phyloP scores from a whole-genome alignment of 1,139 yeast genomes.

The Groenewaldozyma sp. region DNA sequence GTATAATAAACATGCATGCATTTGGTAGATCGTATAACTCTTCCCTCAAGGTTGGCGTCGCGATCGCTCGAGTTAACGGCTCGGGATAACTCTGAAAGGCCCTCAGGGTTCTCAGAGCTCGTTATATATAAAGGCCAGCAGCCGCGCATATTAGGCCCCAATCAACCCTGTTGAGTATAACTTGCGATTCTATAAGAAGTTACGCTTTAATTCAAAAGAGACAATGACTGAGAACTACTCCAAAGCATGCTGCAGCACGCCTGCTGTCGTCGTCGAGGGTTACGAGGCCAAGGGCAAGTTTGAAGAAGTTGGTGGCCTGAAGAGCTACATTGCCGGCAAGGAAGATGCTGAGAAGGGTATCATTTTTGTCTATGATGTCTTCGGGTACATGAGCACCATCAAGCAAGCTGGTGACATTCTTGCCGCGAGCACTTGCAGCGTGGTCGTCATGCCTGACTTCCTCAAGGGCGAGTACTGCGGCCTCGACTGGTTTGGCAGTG shows the following conservation, averaged over 20 bases:
- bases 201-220: no score
- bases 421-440: background rate
- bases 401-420: slow-evolving; percentile 4
- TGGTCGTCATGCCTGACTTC: slow-evolving; percentile 5
- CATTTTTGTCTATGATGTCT: slow-evolving; percentile 4
- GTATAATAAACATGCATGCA: no score
- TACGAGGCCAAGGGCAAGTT: slow-evolving; percentile 3
- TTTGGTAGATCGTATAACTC: no score
- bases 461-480: background rate
- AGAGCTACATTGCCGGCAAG: slow-evolving; percentile 2
- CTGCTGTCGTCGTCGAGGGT: background rate
- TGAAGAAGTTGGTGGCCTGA: background rate
- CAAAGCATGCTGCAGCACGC: slow-evolving; percentile 1
- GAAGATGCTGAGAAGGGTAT: background rate
- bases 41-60: no score
- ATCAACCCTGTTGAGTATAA: no score
- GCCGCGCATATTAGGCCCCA: no score
- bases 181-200: no score
- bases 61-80: no score
- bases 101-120: no score
- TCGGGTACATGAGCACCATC: slow-evolving; percentile 1
- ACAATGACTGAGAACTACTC: background rate
- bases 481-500: background rate
- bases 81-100: no score
- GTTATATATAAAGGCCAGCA: no score